Conservation (phyloP, 2,329 filamentous ascomycete genomes). For the Orbilia blumenaviensis region DNA sequence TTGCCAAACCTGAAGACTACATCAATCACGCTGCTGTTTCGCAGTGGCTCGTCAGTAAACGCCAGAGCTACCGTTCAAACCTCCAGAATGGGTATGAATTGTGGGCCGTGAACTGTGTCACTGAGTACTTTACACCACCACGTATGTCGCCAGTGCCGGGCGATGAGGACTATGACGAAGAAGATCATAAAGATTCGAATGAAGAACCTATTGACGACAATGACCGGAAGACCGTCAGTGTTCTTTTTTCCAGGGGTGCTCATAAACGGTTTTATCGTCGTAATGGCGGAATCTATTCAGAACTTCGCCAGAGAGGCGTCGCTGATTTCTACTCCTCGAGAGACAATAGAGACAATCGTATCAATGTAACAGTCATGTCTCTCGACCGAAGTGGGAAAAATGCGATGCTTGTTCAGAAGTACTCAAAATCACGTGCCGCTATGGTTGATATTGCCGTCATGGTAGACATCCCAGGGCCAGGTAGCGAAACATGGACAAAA, state of each 20-base stretch:
- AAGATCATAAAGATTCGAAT: slow-evolving; percentile 45
- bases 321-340: slow-evolving; percentile 29
- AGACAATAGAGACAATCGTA: slow-evolving; percentile 40
- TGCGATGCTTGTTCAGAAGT: slow-evolving; percentile 48
- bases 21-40: slow-evolving; percentile 48
- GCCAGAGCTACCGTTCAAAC: slow-evolving; percentile 40
- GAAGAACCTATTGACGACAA: slow-evolving; percentile 49
- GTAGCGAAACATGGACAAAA: slow-evolving; percentile 43
- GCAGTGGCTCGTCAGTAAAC: slow-evolving; percentile 42
- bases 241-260: slow-evolving; percentile 36
- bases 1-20: slow-evolving; percentile 43
- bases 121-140: slow-evolving; percentile 48
- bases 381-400: slow-evolving; percentile 52
- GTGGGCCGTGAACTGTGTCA: slow-evolving; percentile 45
- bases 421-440: slow-evolving; percentile 31
- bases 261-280: slow-evolving; percentile 49
- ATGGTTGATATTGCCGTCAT: slow-evolving; percentile 51
- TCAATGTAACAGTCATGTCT: slow-evolving; percentile 40
- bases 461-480: slow-evolving; percentile 45
- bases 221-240: slow-evolving; percentile 43
- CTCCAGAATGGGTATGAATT: slow-evolving; percentile 48
- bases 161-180: slow-evolving; percentile 44
- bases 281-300: slow-evolving; percentile 48
- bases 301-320: slow-evolving; percentile 28
- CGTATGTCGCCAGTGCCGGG: slow-evolving; percentile 44